These are phyloP conservation scores for Pleurotus cornucopiae DNA, from an alignment of 768 basidiomycete species.

Conservation along the genomic window DNA sequence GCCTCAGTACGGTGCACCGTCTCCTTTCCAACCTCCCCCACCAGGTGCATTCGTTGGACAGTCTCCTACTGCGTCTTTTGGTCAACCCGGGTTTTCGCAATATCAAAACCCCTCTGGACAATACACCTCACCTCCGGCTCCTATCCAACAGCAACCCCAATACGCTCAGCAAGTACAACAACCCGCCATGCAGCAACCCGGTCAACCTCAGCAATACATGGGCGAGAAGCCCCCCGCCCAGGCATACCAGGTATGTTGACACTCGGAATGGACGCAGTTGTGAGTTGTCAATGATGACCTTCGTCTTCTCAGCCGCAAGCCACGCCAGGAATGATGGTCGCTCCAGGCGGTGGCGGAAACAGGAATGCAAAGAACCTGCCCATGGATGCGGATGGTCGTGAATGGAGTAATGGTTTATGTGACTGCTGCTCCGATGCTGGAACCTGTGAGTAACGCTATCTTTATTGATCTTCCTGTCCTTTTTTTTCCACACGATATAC, in stretches of 20 bases:
- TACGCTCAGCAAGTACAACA: neutral
- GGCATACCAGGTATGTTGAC: neutral
- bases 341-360: conserved; percentile 15
- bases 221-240: conserved; percentile 3
- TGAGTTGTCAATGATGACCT: neutral
- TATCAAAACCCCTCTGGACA: neutral
- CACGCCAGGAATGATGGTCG: conserved; percentile 15
- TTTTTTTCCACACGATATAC: neutral
- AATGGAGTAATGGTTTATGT: conserved; percentile 24
- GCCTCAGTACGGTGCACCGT: neutral
- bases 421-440: conserved; percentile 17
- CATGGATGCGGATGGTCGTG: conserved; percentile 18
- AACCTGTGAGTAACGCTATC: conserved; percentile 16
- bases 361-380: conserved; percentile 23
- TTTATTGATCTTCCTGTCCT: neutral
- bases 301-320: conserved; percentile 16
- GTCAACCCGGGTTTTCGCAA: neutral
- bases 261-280: neutral
- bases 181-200: neutral
- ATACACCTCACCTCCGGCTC: neutral
- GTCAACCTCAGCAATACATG: neutral
- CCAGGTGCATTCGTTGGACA: neutral
- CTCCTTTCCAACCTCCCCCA: conserved; percentile 3
- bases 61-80: neutral
- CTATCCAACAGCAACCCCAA: neutral